phyloP scores from a whole-genome alignment of 768 basidiomycete species.

The Paxillus rubicundulus region DNA sequence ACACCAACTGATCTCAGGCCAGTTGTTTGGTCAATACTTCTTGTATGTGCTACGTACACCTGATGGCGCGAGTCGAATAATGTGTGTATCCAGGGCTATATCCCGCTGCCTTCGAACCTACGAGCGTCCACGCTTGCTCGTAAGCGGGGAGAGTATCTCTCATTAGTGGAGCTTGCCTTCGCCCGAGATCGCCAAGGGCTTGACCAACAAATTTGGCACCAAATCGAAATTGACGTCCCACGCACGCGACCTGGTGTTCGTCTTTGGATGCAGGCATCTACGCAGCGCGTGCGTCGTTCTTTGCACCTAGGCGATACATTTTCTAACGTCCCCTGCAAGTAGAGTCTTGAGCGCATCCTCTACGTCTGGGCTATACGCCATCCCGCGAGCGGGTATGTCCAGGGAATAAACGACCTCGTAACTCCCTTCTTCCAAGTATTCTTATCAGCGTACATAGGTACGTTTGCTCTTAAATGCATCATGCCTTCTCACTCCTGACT shows the following conservation, averaged over 20 bases:
- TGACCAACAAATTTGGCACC: constrained; percentile 99
- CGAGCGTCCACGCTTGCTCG: constrained; percentile 76
- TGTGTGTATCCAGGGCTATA: constrained; percentile 68
- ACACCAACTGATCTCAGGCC: constrained; percentile 86
- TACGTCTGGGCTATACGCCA: constrained; percentile 99
- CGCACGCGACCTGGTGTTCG: constrained; percentile 88
- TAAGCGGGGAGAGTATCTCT: constrained; percentile 90
- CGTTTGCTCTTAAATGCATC: constrained; percentile 16
- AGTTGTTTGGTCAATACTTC: constrained; percentile 90
- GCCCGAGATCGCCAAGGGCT: constrained; percentile 79
- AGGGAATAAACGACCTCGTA: constrained; percentile 98
- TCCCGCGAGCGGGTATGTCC: constrained; percentile 97
- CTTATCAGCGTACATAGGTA: constrained; percentile 91
- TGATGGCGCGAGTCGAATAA: constrained; percentile 5
- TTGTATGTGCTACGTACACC: constrained; percentile 51
- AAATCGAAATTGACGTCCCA: constrained; percentile 98
- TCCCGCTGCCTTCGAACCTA: constrained; percentile 78
- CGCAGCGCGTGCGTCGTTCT: constrained; percentile 70
- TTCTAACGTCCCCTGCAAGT: constrained; percentile 24
- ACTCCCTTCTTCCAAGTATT: constrained; percentile 99
- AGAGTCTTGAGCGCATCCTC: constrained; percentile 92
- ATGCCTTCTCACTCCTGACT: constrained; percentile 3
- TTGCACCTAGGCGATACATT: neutral
- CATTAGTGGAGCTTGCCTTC: constrained; percentile 87
- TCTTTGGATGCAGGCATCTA: constrained; percentile 87